Evolutionary conservation across 176 grass and related monocot genomes (phyloP).

Genomic region (Carex parvula): DNA sequence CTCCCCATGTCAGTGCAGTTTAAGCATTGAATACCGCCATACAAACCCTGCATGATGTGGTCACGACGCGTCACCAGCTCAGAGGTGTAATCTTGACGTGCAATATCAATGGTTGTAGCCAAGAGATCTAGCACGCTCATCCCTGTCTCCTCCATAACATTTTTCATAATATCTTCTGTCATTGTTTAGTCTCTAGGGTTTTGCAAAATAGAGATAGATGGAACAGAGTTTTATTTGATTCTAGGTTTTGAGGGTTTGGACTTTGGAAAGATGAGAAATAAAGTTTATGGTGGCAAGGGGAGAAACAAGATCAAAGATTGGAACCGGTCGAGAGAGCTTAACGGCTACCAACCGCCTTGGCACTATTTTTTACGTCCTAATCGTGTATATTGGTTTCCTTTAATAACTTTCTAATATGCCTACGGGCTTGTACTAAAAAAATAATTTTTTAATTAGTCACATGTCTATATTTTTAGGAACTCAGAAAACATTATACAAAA

Average conservation of each 20-base stretch:
- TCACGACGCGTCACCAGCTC: neutral
- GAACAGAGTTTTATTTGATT: neutral
- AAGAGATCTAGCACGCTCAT: neutral
- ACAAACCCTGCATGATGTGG: neutral
- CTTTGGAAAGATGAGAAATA: neutral
- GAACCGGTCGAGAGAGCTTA: neutral
- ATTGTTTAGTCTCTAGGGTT: neutral
- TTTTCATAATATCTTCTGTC: neutral
- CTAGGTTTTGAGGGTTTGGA: too few relatives aligned
- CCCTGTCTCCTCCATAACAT: neutral
- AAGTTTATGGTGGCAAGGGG: neutral
- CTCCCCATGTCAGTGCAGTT: neutral
- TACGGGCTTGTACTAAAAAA: too few relatives aligned
- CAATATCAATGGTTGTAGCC: neutral
- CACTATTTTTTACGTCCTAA: too few relatives aligned
- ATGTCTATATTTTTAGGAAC: too few relatives aligned
- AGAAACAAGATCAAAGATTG: neutral
- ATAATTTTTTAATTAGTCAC: too few relatives aligned
- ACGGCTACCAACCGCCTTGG: too few relatives aligned
- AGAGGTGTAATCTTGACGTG: neutral
- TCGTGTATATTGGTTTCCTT: too few relatives aligned
- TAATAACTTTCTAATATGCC: too few relatives aligned
- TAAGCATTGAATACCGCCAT: neutral
- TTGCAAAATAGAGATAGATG: neutral
- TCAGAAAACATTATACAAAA: too few relatives aligned